phyloP scores from a whole-genome alignment of 179 eudicot species.

The Camellia oleifera region DNA sequence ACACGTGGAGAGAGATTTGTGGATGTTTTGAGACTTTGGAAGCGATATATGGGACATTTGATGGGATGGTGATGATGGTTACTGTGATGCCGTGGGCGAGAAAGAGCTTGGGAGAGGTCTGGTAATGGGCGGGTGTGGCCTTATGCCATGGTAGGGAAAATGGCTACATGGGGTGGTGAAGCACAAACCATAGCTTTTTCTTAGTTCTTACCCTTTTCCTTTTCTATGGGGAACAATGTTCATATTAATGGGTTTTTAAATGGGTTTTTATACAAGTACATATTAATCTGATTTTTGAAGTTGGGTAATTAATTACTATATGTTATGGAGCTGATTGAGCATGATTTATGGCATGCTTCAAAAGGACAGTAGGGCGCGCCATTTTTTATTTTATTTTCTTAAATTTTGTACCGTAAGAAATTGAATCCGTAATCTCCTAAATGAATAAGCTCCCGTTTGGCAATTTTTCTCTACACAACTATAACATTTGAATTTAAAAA shows the following conservation, averaged over 20 bases:
- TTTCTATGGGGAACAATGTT: background rate
- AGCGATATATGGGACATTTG: slow-evolving; percentile 16
- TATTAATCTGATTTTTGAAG: background rate
- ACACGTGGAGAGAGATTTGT: slow-evolving; percentile 15
- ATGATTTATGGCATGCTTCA: too few species aligned
- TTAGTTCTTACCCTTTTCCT: background rate
- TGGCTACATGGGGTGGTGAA: slow-evolving; percentile 14
- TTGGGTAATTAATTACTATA: too few species aligned
- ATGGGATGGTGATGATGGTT: slow-evolving; percentile 32
- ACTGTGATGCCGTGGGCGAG: slow-evolving; percentile 14
- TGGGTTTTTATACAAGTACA: background rate
- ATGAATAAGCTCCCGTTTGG: too few species aligned
- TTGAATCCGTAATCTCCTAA: too few species aligned
- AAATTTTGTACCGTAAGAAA: too few species aligned
- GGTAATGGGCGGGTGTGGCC: slow-evolving; percentile 30
- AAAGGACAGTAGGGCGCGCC: too few species aligned
- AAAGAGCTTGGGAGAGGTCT: slow-evolving; percentile 27
- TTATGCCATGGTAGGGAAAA: slow-evolving; percentile 29
- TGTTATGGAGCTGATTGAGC: too few species aligned
- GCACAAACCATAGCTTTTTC: background rate
- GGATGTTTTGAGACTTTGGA: slow-evolving; percentile 1
- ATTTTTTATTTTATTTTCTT: too few species aligned
- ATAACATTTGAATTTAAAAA: too few species aligned
- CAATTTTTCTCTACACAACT: too few species aligned
- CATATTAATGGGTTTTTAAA: background rate